Base-by-base conservation (phyloP, 495 filamentous ascomycete genomes). In the Apodospora peruviana region DNA sequence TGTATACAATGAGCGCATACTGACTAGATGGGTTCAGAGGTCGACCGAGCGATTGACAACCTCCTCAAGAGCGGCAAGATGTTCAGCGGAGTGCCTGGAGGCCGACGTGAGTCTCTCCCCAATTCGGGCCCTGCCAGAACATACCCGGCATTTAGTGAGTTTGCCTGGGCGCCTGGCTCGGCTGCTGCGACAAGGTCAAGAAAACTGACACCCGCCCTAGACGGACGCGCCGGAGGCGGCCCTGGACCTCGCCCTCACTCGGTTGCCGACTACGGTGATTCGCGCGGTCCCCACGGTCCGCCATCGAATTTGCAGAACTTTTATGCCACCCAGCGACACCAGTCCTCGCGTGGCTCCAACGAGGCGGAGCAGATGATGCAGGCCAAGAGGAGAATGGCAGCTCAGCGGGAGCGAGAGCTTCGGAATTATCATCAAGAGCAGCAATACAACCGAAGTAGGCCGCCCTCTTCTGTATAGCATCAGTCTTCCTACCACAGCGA, bases 341-440 rank as follows among this genome's bases (percentile, higher is more conserved):
- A 91, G 71, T 79, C 87, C 61, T 77, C 76, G 51, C 74, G 77
- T 51, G 88, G 90, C 61, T 87, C 86, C 45, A 94, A 85, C 76
- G 93, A 98, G 75, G 88, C 91, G 65, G 93, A 98, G 72, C 90
- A 95, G 73, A 87, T 96, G 84, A 86, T 95, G 80, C 93, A 96
- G 81, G 91, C 89, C 65, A 97, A 98, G 77, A 86, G 93, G 72
- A 88, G 91, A 75, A 90, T 95, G 85, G 93, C 93, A 51, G 93
- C 93, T 72, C 91, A 96, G 73, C 88, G 93, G 71, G 93, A 98
- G 78, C 87, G 94, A 70, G 93, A 98, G 76, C 83, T 98, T 70
- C 89, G 93, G 71, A 98, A 98, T 73, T 97, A 96, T 76, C 93
- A 98, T 72, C 93, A 96, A 76, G 93, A 98, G 78, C 93, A 98